Evolutionary conservation across 2,329 filamentous ascomycete genomes (phyloP), one percentile per base, ranked within the genome.

Genomic region (Sclerotinia minor): DNA sequence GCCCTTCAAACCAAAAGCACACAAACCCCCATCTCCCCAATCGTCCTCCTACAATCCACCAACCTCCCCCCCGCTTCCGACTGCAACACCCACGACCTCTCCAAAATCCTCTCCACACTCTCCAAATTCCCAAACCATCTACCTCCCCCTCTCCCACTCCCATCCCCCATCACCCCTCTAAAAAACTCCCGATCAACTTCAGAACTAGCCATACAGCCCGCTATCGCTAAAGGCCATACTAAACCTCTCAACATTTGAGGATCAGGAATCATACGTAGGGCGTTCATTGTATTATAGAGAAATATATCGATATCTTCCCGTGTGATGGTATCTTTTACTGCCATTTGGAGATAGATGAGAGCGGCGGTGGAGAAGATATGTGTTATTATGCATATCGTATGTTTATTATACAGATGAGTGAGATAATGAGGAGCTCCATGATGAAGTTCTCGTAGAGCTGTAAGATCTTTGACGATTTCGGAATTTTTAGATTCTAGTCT

Each of bases 131-230:
- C 72, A 53, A 73, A 65, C 57, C 53, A 68, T 6, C 50, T n/a
- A n/a, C n/a, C n/a, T n/a, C n/a, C n/a, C n/a, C n/a, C n/a, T n/a
- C n/a, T n/a, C n/a, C n/a, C n/a, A n/a, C n/a, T 21, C 29, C 64
- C 61, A n/a, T 70, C 69, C 32, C 52, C 60, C 6, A 67, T 49
- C 3, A 67, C 67, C 3, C 38, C 58, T 8, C 63, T 60, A 50
- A 73, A 74, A 61, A 71, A 72, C 5, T 58, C 69, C 67, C 69
- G 69, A 44, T 72, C 68, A 17, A 35, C 41, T 24, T 41, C 15
- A 3, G 65, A 53, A 5, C 57, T 61, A n/a, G 70, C 72, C 60
- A 73, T 69, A 52, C 71, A 74, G 11, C 72, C 71, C 26, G 71
- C 67, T 5, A 74, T 55, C 32, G 67, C 71, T 2, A 73, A 44